Base-by-base conservation (phyloP, 2,329 filamentous ascomycete genomes). In the Exophiala dermatitidis region DNA sequence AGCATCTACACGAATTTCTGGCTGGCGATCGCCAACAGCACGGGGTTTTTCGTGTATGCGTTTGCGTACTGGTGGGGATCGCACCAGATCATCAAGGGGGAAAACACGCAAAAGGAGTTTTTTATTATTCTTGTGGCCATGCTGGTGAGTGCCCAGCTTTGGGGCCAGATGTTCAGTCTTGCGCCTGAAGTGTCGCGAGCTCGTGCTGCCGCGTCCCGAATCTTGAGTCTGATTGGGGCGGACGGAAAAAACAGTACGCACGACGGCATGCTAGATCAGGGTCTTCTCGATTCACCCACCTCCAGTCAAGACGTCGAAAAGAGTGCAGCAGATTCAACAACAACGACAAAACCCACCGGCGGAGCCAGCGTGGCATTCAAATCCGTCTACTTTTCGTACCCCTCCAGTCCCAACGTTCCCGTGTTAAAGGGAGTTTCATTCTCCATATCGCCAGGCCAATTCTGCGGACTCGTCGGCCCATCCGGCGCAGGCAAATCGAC, bases 401-500 rank as follows among this genome's bases (percentile, higher is more conserved):
- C 90, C 0, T 94, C 89, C 0, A 82, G 91, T 0, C 65, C 68
- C 0, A 66, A 70, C 6, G 60, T 65, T 2, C 87, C 88, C 12
- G 88, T 96, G 0, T 81, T 97, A 2, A 85, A 88, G 29, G 90
- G 90, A 0, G 75, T 95, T 7, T 83, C 90, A 29, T 37, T 60
- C 6, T 19, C 34, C 1, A 56, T 60, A 30, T 58, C 53, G 6
- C 65, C 68, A 0, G 69, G 69, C 3, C 59, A 69, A 28, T 53
- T 57, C 33, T 50, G 46, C 68, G 93, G 90, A 0, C 79, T 97
- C 1, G 91, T 97, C 5, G 93, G 91, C 9, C 86, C 90, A 0
- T 90, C 86, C 44, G 91, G 93, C 2, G 95, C 90, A 65, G 91
- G 93, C 53, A 97, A 97, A 75, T 88, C 83, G 44, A 97, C 91